These are phyloP conservation scores for Epichloe aotearoae DNA, from an alignment of 2,329 filamentous ascomycete genomes.

Conservation along the genomic window DNA sequence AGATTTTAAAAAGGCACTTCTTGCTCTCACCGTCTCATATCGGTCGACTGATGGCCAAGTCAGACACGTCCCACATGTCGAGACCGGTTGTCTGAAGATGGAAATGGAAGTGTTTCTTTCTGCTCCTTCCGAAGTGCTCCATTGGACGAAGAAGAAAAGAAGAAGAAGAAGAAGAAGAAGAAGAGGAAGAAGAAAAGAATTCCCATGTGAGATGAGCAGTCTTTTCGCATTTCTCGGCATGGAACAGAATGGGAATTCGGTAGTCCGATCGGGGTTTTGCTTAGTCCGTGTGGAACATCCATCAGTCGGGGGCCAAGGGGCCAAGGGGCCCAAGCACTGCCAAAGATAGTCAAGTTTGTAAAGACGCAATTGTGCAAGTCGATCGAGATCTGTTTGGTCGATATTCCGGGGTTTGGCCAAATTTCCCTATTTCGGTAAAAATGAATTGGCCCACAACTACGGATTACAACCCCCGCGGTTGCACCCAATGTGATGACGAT, in stretches of 20 bases:
- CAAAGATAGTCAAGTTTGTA: background rate
- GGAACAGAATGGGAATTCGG: background rate
- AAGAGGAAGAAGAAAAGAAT: too few relatives aligned
- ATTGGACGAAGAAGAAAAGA: too few relatives aligned
- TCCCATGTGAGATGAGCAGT: too few relatives aligned
- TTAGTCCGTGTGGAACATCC: background rate
- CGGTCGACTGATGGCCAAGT: too few relatives aligned
- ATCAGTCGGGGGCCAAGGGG: background rate
- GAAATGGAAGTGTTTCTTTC: too few relatives aligned
- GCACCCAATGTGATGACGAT: background rate
- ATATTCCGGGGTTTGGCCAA: background rate
- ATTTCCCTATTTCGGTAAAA: slow-evolving; percentile 3
- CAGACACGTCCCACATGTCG: too few relatives aligned
- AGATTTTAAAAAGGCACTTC: background rate
- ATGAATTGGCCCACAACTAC: background rate
- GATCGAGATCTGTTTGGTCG: background rate
- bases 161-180: too few relatives aligned
- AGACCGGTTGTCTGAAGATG: too few relatives aligned
- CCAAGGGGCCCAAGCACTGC: too few relatives aligned
- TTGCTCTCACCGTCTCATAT: too few relatives aligned
- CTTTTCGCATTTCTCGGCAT: background rate
- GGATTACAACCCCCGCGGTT: background rate
- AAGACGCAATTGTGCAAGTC: background rate
- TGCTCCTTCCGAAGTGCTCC: too few relatives aligned
- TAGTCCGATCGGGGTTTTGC: background rate